These are phyloP conservation scores for Peronospora tabacina DNA, from an alignment of 352 stramenopile genomes.

Conservation along the genomic window DNA sequence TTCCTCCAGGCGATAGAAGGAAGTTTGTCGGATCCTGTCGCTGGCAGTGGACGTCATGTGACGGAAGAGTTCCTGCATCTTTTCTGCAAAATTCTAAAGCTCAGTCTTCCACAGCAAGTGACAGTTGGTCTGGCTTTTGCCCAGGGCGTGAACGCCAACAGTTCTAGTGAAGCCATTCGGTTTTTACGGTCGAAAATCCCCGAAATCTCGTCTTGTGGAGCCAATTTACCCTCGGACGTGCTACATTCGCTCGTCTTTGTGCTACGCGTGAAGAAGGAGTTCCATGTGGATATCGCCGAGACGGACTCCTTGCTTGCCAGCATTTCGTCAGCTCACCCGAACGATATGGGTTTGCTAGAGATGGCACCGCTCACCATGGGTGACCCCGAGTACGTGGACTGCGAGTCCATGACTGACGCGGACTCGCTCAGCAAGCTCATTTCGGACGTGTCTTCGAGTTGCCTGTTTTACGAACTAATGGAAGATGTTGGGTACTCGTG, in stretches of 20 bases:
- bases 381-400: slow-evolving; percentile 83
- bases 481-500: slow-evolving; percentile 86
- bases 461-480: slow-evolving; percentile 87
- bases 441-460: slow-evolving; percentile 65
- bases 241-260: slow-evolving; percentile 79
- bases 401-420: slow-evolving; percentile 43
- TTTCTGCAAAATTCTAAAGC: slow-evolving; percentile 77
- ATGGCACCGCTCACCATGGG: slow-evolving; percentile 82
- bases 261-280: slow-evolving; percentile 73
- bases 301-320: slow-evolving; percentile 82
- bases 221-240: slow-evolving; percentile 80
- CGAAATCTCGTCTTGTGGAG: slow-evolving; percentile 71
- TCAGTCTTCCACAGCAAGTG: slow-evolving; percentile 81
- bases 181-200: slow-evolving; percentile 81
- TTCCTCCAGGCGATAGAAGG: slow-evolving; percentile 55
- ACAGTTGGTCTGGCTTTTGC: slow-evolving; percentile 78
- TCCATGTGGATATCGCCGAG: slow-evolving; percentile 60
- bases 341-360: slow-evolving; percentile 79
- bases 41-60: slow-evolving; percentile 33
- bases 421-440: slow-evolving; percentile 73
- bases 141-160: slow-evolving; percentile 57
- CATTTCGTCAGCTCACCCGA: slow-evolving; percentile 78
- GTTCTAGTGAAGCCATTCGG: slow-evolving; percentile 51
- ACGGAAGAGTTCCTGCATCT: slow-evolving; percentile 73
- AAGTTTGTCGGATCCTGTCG: slow-evolving; percentile 33